Conservation (phyloP, 139 green algal species). For the Dunaliella primolecta region DNA sequence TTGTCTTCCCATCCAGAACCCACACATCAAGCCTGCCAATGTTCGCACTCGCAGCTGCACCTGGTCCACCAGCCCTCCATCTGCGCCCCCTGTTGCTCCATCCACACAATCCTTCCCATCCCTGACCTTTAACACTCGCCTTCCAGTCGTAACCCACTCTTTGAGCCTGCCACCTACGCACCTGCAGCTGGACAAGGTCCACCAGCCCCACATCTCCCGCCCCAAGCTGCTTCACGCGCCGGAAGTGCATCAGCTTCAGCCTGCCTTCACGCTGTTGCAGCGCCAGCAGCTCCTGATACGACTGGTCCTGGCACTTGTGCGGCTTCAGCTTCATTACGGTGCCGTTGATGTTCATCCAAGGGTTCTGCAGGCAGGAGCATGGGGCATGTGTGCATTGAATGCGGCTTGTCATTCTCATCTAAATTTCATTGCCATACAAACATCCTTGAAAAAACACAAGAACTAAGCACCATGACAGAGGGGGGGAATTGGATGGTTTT, state of each 20-base stretch:
- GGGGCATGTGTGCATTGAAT: too few relatives aligned
- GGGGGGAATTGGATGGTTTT: too few relatives aligned
- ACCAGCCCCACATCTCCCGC: constrained; percentile 88
- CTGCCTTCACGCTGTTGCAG: constrained; percentile 48
- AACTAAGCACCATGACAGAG: too few relatives aligned
- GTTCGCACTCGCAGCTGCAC: not conserved
- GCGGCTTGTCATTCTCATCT: too few relatives aligned
- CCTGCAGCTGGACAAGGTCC: constrained; percentile 68
- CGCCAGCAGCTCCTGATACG: constrained; percentile 46
- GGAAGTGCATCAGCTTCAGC: constrained; percentile 80
- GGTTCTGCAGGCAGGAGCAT: constrained; percentile 51
- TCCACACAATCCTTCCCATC: not conserved
- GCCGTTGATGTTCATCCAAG: constrained; percentile 60
- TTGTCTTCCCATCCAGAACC: too few relatives aligned
- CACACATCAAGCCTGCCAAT: not conserved
- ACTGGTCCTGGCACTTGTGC: constrained; percentile 50
- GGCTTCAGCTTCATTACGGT: constrained; percentile 46
- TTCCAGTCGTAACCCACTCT: too few relatives aligned
- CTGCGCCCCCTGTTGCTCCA: not conserved
- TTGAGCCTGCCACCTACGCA: too few relatives aligned
- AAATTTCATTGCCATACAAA: too few relatives aligned
- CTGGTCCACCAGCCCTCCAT: not conserved
- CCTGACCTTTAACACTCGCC: too few relatives aligned
- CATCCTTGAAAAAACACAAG: too few relatives aligned
- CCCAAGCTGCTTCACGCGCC: constrained; percentile 84